Evolutionary conservation across 768 basidiomycete species (phyloP), one percentile per base, ranked within the genome.

Genomic region (Boletus subparvulus): DNA sequence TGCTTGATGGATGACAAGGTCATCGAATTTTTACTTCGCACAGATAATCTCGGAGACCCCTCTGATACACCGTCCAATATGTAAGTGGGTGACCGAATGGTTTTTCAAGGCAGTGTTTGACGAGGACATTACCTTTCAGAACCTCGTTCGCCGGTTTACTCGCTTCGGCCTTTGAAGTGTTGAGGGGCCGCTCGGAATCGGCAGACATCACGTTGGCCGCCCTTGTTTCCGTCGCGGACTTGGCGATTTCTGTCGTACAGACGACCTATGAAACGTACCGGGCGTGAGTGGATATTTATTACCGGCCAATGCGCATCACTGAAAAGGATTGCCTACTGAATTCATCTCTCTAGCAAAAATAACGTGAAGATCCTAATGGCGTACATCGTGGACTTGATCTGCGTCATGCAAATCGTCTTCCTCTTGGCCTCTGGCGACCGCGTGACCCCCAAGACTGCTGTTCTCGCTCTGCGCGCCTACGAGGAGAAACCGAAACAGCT

Each of bases 381-480:
- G 26, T 63, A 52, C 43, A 55, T 60, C 26, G 45, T 63, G 4
- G 47, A 64, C 47, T n/a, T 63, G 30, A 50, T 60, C 17, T 63
- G 52, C 28, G 44, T 60, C 54, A 64, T 63, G 62, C 62, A 64
- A 33, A 40, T 30, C 7, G 8, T 60, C 26, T 63, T 52, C 32
- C 30, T 59, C 44, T 7, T 64, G 11, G 33, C 51, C 1, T 16
- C 44, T 0, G 35, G 43, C 12, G 10, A 21, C 3, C 43, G 13
- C 0, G 47, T 63, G 36, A 64, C 44, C 9, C 1, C 13, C 6
- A 3, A 44, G 36, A 45, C 24, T 3, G 17, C 17, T 3, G 3
- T 2, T 30, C 28, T 32, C 26, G 58, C 54, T n/a, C 6, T 61
- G 2, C 13, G 1, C 7, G 58, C 47, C 3, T 60, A 55, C n/a